phyloP scores from a whole-genome alignment of 2,329 filamentous ascomycete species.

The Fusarium succisae region DNA sequence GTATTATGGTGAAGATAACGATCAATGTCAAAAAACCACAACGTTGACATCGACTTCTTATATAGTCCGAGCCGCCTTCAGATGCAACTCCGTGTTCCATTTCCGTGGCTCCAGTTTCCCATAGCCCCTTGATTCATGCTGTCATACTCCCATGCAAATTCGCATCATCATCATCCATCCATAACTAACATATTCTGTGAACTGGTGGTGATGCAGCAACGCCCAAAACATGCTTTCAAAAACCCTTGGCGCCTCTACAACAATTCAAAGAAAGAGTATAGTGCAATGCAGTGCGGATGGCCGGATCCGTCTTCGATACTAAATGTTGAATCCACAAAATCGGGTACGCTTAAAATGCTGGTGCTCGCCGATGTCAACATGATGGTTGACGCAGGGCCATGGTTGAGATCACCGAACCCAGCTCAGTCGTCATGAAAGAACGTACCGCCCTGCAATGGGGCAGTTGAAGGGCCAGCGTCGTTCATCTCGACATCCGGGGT shows the following conservation, averaged over 20 bases:
- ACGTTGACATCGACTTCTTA: constrained; percentile 20
- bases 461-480: constrained; percentile 65
- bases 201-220: constrained; percentile 47
- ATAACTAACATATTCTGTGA: constrained; percentile 36
- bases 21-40: constrained; percentile 39
- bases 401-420: neutral
- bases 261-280: constrained; percentile 44
- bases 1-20: constrained; percentile 35
- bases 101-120: constrained; percentile 38
- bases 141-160: constrained; percentile 44
- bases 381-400: constrained; percentile 11
- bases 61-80: constrained; percentile 34
- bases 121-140: constrained; percentile 38
- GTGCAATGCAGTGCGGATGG: constrained; percentile 44
- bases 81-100: constrained; percentile 41
- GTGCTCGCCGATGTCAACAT: constrained; percentile 20
- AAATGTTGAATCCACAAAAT: constrained; percentile 33
- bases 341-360: constrained; percentile 6
- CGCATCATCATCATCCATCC: constrained; percentile 36
- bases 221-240: constrained; percentile 50
- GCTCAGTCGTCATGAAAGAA: constrained; percentile 61
- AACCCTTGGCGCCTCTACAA: constrained; percentile 45
- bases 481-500: constrained; percentile 64
- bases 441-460: constrained; percentile 58
- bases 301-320: constrained; percentile 35